A percentile compares a stretch with the other conserved stretches of the same genome.
Conservation (phyloP, 495 filamentous ascomycete species). For the Hypomontagnella monticulosa region DNA sequence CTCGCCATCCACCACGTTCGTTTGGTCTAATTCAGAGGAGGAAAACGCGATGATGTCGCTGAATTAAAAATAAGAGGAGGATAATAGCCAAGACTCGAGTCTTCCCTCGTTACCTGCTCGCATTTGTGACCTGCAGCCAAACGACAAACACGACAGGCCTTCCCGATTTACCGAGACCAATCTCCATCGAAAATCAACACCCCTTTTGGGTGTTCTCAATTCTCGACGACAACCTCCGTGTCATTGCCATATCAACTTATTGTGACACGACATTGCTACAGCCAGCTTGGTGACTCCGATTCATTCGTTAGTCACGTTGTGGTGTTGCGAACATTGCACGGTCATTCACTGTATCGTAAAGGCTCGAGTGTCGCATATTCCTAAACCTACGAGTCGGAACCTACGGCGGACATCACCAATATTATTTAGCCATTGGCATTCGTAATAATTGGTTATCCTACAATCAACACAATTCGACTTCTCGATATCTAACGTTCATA, state of each 20-base stretch:
- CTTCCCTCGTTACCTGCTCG: conserved; percentile 17
- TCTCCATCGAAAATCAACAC: not conserved
- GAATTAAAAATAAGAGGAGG: conserved; percentile 27
- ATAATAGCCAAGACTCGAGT: conserved; percentile 25
- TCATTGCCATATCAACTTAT: not conserved
- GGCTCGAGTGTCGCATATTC: conserved; percentile 3
- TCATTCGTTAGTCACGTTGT: conserved; percentile 13
- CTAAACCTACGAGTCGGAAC: conserved; percentile 9
- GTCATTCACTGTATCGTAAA: conserved; percentile 6
- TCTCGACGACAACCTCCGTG: conserved; percentile 19
- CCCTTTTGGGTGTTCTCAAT: not conserved
- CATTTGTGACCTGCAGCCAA: conserved; percentile 5
- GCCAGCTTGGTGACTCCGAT: conserved; percentile 10
- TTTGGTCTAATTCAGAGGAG: conserved; percentile 25
- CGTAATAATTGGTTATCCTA: conserved; percentile 2
- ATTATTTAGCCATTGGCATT: not conserved
- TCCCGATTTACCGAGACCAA: conserved; percentile 21
- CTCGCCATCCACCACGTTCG: conserved; percentile 29
- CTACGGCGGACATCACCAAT: not conserved
- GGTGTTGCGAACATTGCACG: conserved; percentile 10
- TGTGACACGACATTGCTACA: conserved; percentile 5
- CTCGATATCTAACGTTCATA: not conserved
- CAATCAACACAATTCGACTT: not conserved
- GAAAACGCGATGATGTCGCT: conserved; percentile 29
- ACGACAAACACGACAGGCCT: conserved; percentile 21